Evolutionary conservation across 768 basidiomycete species (phyloP), one percentile per base, ranked within the genome.

Genomic region (Boletus barrowsii): DNA sequence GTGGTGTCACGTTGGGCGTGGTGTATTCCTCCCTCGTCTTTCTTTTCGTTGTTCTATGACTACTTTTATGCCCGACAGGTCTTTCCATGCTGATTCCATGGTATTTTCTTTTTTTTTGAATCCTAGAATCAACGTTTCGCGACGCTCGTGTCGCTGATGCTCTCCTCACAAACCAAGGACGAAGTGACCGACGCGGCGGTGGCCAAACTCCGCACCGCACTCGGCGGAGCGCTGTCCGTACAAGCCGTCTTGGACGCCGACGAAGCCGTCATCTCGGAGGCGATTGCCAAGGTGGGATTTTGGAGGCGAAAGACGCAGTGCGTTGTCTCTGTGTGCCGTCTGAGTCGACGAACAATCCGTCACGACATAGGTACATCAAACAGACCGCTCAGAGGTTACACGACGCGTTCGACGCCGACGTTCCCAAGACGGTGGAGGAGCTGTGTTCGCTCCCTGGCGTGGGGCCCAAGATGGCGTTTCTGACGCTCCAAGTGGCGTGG

Each of bases 381-480:
- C 79, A 84, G 63, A 80, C 92, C 0, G 88, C 93, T 0, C 74
- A 80, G 54, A 77, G 75, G 42, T 75, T 97, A 10, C 74, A 78
- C 17, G 86, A 91, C 53, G 79, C 86, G 0, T 92, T 91, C 55
- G 79, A 80, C 42, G 86, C 86, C 3, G 94, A 98, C 56, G 86
- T 98, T 0, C 96, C 96, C 0, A 84, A 88, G 66, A 94, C 92
- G 0, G 83, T 88, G 4, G 93, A 93, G 36, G 91, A 90, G 39
- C 75, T 99, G 10, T 91, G 93, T 60, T 87, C 88, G 5, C 72
- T 98, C 13, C 85, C 86, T 2, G 96, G 96, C 0, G 94, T 98
- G 0, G 96, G 96, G 0, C 96, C 94, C 0, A 98, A 99, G 70
- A 97, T 98, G 93, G 92, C 92, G 1, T 96, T 91, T 71, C 69